Conservation (phyloP, 768 basidiomycete species). For the Boletales sp. region DNA sequence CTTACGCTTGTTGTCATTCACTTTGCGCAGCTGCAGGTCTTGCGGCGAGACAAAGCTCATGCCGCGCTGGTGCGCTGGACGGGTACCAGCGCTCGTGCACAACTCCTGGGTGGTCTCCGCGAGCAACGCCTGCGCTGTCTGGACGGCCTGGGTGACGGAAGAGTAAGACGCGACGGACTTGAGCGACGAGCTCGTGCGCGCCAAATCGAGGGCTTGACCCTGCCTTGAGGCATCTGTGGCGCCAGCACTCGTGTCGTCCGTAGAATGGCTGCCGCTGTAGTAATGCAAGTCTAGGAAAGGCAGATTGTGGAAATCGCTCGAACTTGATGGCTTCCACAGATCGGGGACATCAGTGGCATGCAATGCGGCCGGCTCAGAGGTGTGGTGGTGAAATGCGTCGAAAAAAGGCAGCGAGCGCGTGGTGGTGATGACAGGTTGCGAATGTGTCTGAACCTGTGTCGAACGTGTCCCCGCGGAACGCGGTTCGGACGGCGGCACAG, state of each 20-base stretch:
- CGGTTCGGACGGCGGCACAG: conserved; percentile 55
- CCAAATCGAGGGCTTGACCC: conserved; percentile 51
- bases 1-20: conserved; percentile 53
- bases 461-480: conserved; percentile 39
- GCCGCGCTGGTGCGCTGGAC: conserved; percentile 41
- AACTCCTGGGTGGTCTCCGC: conserved; percentile 15
- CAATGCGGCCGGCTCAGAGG: conserved; percentile 19
- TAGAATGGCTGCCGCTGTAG: conserved; percentile 37
- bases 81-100: conserved; percentile 1
- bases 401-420: conserved; percentile 34
- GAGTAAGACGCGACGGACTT: conserved; percentile 24
- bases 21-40: conserved; percentile 46
- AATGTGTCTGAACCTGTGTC: conserved; percentile 30
- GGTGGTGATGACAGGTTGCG: conserved; percentile 36
- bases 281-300: conserved; percentile 77
- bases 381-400: conserved; percentile 25
- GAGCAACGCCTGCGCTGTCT: conserved; percentile 31
- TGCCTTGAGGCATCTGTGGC: conserved; percentile 33
- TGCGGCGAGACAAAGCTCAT: conserved; percentile 53
- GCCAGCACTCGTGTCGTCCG: conserved; percentile 22
- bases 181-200: conserved; percentile 34
- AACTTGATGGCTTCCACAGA: conserved; percentile 29
- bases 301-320: conserved; percentile 43
- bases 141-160: conserved; percentile 30
- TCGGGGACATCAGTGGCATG: conserved; percentile 17